These are phyloP conservation scores for Inonotus hispidus DNA, from an alignment of 1,284 basidiomycete genomes.

Conservation along the genomic window DNA sequence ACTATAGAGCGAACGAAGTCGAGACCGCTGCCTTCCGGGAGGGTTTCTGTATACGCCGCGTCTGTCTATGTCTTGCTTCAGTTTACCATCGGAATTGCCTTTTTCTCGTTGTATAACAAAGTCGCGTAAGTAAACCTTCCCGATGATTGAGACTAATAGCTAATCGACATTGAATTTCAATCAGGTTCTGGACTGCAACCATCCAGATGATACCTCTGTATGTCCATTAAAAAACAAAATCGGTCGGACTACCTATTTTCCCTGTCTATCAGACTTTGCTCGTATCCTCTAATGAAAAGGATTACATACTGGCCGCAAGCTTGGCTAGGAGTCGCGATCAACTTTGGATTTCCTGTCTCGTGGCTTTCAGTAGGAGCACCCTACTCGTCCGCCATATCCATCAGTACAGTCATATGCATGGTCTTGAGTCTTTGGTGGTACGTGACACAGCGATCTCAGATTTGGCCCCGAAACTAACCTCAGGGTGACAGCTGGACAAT, in stretches of 20 bases:
- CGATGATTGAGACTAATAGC: no score
- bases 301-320: slow-evolving; percentile 57
- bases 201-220: slow-evolving; percentile 7
- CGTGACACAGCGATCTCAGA: background rate
- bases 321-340: slow-evolving; percentile 33
- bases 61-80: slow-evolving; percentile 25
- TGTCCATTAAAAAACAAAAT: background rate
- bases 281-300: slow-evolving; percentile 24
- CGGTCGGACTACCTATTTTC: background rate
- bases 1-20: slow-evolving; percentile 24
- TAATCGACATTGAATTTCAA: no score
- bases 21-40: slow-evolving; percentile 20
- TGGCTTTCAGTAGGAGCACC: slow-evolving; percentile 31
- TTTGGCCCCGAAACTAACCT: slow-evolving; percentile 30
- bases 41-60: background rate
- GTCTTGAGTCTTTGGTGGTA: slow-evolving; percentile 20
- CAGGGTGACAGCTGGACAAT: slow-evolving; percentile 39
- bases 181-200: slow-evolving; percentile 7
- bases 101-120: slow-evolving; percentile 7
- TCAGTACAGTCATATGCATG: background rate
- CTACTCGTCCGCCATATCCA: background rate
- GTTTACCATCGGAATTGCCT: slow-evolving; percentile 17
- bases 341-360: slow-evolving; percentile 28
- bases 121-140: background rate
- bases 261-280: background rate